Percentiles rank a stretch among this genome's conserved stretches.
Evolutionary conservation across 805 yeast genomes (phyloP).

Genomic region (Teunomyces barrocoloradensis): DNA sequence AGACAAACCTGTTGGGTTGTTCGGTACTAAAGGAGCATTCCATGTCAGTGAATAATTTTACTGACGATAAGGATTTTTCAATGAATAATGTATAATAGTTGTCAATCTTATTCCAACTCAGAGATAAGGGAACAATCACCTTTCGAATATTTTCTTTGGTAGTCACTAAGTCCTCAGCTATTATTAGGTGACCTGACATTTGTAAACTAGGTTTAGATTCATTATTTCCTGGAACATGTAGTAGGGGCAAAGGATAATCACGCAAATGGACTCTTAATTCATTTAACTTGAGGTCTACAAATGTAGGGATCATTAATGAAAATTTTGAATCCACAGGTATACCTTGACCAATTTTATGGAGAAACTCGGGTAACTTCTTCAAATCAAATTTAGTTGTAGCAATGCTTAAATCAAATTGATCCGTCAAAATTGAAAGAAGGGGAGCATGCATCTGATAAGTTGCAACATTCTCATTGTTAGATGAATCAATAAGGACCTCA

Average conservation of each 20-base stretch:
- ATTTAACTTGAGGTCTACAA: constrained; percentile 51
- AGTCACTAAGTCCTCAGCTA: constrained; percentile 61
- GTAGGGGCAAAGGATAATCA: constrained; percentile 83
- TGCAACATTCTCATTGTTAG: constrained; percentile 24
- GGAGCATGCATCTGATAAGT: constrained; percentile 37
- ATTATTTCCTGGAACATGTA: constrained; percentile 59
- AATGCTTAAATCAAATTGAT: constrained; percentile 23
- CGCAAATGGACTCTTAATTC: constrained; percentile 71
- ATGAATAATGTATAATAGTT: constrained; percentile 56
- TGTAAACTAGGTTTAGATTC: constrained; percentile 20
- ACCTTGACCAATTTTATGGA: constrained; percentile 77
- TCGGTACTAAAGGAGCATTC: constrained; percentile 53
- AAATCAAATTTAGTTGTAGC: constrained; percentile 26
- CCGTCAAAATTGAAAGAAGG: constrained; percentile 29
- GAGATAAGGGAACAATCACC: constrained; percentile 60
- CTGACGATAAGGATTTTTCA: constrained; percentile 72
- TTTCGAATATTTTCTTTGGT: constrained; percentile 55
- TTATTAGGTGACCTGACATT: constrained; percentile 61
- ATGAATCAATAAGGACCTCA: constrained; percentile 19
- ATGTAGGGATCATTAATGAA: constrained; percentile 66
- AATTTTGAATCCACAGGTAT: constrained; percentile 69
- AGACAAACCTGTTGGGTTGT: constrained; percentile 62
- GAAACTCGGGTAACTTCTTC: constrained; percentile 52
- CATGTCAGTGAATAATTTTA: constrained; percentile 67
- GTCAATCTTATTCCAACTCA: constrained; percentile 35